Evolutionary conservation across 495 filamentous ascomycete species (phyloP), one percentile per base, ranked within the genome.

Genomic region (Penicillium silybi): DNA sequence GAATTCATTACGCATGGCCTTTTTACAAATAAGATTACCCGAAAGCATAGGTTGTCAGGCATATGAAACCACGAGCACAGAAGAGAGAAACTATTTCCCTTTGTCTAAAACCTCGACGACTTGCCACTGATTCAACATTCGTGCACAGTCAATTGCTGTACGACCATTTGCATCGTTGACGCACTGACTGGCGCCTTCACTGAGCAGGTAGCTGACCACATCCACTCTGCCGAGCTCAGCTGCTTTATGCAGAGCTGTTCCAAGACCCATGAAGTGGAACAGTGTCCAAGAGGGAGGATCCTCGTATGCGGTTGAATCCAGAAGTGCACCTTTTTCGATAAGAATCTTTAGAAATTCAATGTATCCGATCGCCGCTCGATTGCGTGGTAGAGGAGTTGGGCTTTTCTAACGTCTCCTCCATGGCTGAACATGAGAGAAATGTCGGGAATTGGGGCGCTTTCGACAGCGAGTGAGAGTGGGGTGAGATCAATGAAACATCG

Each of bases 311-410:
- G 40, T 54, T 43, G 39, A 25, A 43, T 64, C 48, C 2, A 60
- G 46, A n/a, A 34, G 17, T 11, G 53, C 54, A 11, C 57, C 51
- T 9, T 47, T 47, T 29, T 18, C 26, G 6, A 60, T 41, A 18
- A 60, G 61, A 37, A 63, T 39, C 13, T 27, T 55, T 17, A 63
- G 35, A 29, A 58, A 48, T 22, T 27, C 42, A 29, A 61, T 51
- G n/a, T 42, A 52, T 54, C 58, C 2, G 48, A 46, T 26, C 37
- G n/a, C 19, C 58, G 52, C 39, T 52, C 41, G 16, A 61, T 25
- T 49, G 55, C 54, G 32, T 58, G 46, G 41, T 64, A 53, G 9
- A 61, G 52, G 22, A 61, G 54, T 23, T 61, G 57, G 32, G 57
- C 57, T 50, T 58, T 64, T 51, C 16, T 41, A 41, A 44, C 43